Evolutionary conservation across 192 early-diverging fungal species (phyloP).

Genomic region (Mortierella claussenii): DNA sequence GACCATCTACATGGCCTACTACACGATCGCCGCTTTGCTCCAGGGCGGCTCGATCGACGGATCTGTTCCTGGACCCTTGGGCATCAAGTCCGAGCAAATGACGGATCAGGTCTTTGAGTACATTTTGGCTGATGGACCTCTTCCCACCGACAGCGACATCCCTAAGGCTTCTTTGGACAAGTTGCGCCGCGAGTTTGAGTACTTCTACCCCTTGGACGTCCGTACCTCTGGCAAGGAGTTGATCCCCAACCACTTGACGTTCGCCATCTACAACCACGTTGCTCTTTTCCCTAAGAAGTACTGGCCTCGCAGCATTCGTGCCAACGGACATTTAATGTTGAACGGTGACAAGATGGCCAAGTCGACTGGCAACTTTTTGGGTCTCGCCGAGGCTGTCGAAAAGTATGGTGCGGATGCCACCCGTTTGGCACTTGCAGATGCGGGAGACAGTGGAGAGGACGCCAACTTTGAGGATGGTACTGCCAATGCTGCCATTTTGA

Average conservation of each 20-base stretch:
- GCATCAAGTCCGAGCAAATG: constrained; percentile 86
- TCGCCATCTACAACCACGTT: constrained; percentile 96
- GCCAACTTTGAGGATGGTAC: constrained; percentile 98
- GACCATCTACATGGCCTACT: constrained; percentile 99
- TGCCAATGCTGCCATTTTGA: constrained; percentile 95
- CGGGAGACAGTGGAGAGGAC: constrained; percentile 96
- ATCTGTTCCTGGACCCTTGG: constrained; percentile 76
- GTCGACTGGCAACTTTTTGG: constrained; percentile 96
- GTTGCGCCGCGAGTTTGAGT: constrained; percentile 91
- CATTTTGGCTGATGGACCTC: constrained; percentile 78
- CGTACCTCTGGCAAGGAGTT: constrained; percentile 97
- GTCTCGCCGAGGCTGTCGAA: constrained; percentile 77
- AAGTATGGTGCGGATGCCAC: constrained; percentile 97
- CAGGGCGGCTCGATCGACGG: constrained; percentile 91
- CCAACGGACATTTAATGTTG: constrained; percentile 95
- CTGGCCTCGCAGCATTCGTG: constrained; percentile 89
- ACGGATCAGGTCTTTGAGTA: constrained; percentile 94
- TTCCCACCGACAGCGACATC: constrained; percentile 68
- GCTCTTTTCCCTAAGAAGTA: constrained; percentile 91
- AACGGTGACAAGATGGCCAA: constrained; percentile 99
- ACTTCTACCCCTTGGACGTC: constrained; percentile 98
- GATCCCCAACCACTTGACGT: constrained; percentile 97
- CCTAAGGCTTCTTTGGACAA: constrained; percentile 75
- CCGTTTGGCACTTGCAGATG: constrained; percentile 94
- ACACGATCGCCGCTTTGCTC: constrained; percentile 94